Percentiles rank a stretch among this genome's conserved stretches.
These are phyloP conservation scores for Mucor mucedo DNA, from an alignment of 371 early-diverging fungal species.

Conservation along the genomic window DNA sequence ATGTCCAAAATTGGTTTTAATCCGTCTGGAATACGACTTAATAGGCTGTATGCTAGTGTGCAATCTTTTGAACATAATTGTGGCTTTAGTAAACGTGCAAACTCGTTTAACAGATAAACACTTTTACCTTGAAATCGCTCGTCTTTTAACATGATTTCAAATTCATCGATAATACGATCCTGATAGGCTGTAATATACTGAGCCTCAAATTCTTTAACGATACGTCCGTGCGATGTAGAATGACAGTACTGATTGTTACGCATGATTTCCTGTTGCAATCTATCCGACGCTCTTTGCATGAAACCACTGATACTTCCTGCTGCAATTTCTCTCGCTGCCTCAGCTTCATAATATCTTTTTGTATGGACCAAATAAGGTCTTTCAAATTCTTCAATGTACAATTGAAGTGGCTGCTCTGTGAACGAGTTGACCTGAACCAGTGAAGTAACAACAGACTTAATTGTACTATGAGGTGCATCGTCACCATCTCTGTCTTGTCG, in stretches of 20 bases:
- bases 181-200: constrained; percentile 78
- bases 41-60: constrained; percentile 70
- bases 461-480: constrained; percentile 59
- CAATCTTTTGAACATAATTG: constrained; percentile 57
- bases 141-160: constrained; percentile 69
- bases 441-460: constrained; percentile 65
- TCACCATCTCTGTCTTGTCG: constrained; percentile 74
- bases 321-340: constrained; percentile 68
- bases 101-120: no score
- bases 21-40: constrained; percentile 70
- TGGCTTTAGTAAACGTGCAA: no score
- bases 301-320: constrained; percentile 67
- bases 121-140: constrained; percentile 66
- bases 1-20: constrained; percentile 63
- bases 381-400: constrained; percentile 86
- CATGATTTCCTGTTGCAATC: constrained; percentile 64
- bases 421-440: constrained; percentile 72
- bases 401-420: constrained; percentile 69
- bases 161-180: constrained; percentile 69
- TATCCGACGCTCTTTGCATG: constrained; percentile 64
- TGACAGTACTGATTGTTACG: constrained; percentile 68
- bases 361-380: constrained; percentile 73
- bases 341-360: constrained; percentile 72
- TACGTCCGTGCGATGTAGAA: constrained; percentile 67
- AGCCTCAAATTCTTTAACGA: constrained; percentile 76